Conservation (phyloP, 257 asterid species). For the Salvia rosmarinus region DNA sequence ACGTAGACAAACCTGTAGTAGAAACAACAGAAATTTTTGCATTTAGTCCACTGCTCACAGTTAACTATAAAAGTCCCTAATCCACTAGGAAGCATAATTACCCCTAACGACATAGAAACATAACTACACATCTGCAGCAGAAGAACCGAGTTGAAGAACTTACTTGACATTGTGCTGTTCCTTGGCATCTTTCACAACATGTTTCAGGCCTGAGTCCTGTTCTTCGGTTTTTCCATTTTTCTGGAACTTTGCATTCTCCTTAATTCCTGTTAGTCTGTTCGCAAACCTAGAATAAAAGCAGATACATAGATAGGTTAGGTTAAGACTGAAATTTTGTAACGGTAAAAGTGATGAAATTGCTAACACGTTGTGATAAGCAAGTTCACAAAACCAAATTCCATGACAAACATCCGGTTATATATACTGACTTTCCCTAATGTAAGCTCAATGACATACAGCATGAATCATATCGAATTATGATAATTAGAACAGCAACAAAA, state of each 20-base stretch:
- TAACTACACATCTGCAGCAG: background rate
- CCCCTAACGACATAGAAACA: background rate
- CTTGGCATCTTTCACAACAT: slow-evolving; percentile 76
- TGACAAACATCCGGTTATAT: background rate
- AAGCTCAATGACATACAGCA: background rate
- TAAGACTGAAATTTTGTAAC: background rate
- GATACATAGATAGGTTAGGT: background rate
- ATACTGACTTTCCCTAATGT: background rate
- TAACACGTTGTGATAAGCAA: background rate
- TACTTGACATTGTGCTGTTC: slow-evolving; percentile 69
- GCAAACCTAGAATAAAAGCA: slow-evolving; percentile 64
- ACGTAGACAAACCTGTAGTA: slow-evolving; percentile 64
- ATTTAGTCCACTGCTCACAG: background rate
- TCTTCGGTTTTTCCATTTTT: slow-evolving; percentile 49
- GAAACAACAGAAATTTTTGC: background rate
- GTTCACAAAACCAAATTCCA: background rate
- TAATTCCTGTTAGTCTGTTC: slow-evolving; percentile 79
- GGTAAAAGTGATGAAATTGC: background rate
- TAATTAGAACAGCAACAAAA: background rate
- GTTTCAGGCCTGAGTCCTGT: slow-evolving; percentile 69
- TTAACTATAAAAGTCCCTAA: background rate
- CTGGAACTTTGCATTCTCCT: slow-evolving; percentile 79
- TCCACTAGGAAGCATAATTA: background rate
- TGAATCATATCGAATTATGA: background rate
- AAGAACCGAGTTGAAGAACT: slow-evolving; percentile 29